Base-by-base conservation (phyloP, 2,329 filamentous ascomycete species). In the Botrytis tulipae region DNA sequence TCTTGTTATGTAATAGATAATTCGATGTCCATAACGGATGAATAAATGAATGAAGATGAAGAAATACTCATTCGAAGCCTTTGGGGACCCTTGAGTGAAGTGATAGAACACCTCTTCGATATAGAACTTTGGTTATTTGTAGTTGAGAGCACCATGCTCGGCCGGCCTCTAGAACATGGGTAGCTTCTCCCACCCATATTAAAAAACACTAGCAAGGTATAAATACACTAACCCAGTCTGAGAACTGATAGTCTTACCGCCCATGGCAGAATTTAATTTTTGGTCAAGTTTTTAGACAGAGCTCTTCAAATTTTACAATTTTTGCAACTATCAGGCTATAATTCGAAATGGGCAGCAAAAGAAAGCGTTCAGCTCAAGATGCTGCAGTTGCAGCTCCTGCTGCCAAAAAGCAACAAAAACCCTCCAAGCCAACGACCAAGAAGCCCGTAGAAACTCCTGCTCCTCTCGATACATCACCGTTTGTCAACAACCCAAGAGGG, bases 401-500 rank as follows among this genome's bases (percentile, higher is more conserved):
- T 46, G 67, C 78, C 4, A 80, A 80, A 59, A 79, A 79, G 60
- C 76, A 78, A 46, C 77, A 79, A 57, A 80, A 78, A 35, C 8
- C 42, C 25, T 48, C 68, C 44, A 67, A 73, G 46, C 67, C 71
- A 46, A 16, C 48, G 1, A 37, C 72, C n/a, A 44, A 70, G 8
- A 77, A 78, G 74, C 42, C 73, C 8, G 35, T 71, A 20, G 73
- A 73, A n/a, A 44, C 60, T 9, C 44, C 72, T 10, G 25, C 73
- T 62, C 73, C 76, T 44, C 74, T 80, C 74, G 77, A 80, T 71
- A 75, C 73, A 35, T 77, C 76, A 14, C 83, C 84, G 1, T 91
- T 91, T 77, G 80, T 86, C 76, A 87, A 89, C 75, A 82, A 86
- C 9, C 84, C 85, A 16, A 83, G 82, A 70, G 83, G 84, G 63